These are phyloP conservation scores for Huntiella omanensis DNA, from an alignment of 2,329 filamentous ascomycete species.

Conservation along the genomic window DNA sequence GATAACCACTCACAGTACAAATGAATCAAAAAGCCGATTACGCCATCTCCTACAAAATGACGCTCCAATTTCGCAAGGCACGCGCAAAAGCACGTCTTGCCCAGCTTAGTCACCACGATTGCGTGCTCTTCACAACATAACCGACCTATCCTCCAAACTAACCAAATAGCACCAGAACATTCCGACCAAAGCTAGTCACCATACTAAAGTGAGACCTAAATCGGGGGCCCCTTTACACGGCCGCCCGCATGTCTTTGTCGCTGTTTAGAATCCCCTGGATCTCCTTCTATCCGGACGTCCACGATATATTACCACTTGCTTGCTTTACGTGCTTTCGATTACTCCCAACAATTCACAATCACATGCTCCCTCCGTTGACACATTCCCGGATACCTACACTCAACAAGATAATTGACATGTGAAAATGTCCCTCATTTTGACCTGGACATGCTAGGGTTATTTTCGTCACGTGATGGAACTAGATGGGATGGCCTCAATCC, in stretches of 20 bases:
- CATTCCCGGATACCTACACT: neutral
- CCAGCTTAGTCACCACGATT: neutral
- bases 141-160: too few species aligned
- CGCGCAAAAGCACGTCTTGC: constrained; percentile 9
- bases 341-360: neutral
- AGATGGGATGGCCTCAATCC: neutral
- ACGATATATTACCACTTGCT: too few species aligned
- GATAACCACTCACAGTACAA: neutral
- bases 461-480: neutral
- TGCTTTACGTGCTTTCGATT: too few species aligned
- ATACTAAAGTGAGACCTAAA: too few species aligned
- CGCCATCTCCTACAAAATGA: constrained; percentile 1
- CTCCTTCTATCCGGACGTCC: too few species aligned
- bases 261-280: neutral
- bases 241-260: neutral
- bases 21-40: neutral
- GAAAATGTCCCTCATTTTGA: neutral
- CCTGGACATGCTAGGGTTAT: too few species aligned
- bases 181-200: too few species aligned
- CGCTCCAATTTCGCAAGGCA: constrained; percentile 1
- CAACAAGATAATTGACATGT: neutral
- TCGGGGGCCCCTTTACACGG: neutral
- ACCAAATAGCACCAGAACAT: too few species aligned
- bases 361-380: neutral
- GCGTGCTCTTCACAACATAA: neutral